Evolutionary conservation across 805 yeast genomes (phyloP).

Genomic region (Ogataea saltuana): DNA sequence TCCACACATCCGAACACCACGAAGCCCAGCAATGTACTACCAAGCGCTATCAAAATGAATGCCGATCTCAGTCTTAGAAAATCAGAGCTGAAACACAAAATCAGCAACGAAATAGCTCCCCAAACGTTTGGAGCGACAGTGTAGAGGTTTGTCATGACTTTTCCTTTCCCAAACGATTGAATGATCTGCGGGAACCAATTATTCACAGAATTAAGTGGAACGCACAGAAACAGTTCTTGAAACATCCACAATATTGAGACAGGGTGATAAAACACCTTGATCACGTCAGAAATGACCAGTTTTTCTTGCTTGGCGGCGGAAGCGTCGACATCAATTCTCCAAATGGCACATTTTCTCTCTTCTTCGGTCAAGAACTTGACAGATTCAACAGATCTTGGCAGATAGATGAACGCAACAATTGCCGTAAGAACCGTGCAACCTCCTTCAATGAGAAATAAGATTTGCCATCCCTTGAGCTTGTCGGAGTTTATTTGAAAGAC

Average conservation of each 20-base stretch:
- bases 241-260: slow-evolving; percentile 46
- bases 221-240: slow-evolving; percentile 45
- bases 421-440: slow-evolving; percentile 40
- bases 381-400: slow-evolving; percentile 40
- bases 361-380: slow-evolving; percentile 42
- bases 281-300: slow-evolving; percentile 41
- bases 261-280: slow-evolving; percentile 47
- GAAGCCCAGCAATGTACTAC: slow-evolving; percentile 45
- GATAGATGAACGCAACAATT: slow-evolving; percentile 33
- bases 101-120: slow-evolving; percentile 46
- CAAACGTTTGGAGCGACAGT: slow-evolving; percentile 49
- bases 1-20: slow-evolving; percentile 47
- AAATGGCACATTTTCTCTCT: slow-evolving; percentile 40
- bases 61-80: slow-evolving; percentile 39
- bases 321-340: slow-evolving; percentile 45
- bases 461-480: slow-evolving; percentile 48
- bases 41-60: slow-evolving; percentile 41
- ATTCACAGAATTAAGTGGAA: slow-evolving; percentile 47
- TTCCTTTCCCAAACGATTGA: slow-evolving; percentile 39
- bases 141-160: slow-evolving; percentile 41
- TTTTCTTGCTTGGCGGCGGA: slow-evolving; percentile 27
- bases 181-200: slow-evolving; percentile 51
- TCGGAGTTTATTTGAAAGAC: slow-evolving; percentile 41
- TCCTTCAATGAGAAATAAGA: slow-evolving; percentile 48
- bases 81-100: slow-evolving; percentile 44